Evolutionary conservation across 1,139 yeast species (phyloP).

Genomic region (Wickerhamomyces sp.): DNA sequence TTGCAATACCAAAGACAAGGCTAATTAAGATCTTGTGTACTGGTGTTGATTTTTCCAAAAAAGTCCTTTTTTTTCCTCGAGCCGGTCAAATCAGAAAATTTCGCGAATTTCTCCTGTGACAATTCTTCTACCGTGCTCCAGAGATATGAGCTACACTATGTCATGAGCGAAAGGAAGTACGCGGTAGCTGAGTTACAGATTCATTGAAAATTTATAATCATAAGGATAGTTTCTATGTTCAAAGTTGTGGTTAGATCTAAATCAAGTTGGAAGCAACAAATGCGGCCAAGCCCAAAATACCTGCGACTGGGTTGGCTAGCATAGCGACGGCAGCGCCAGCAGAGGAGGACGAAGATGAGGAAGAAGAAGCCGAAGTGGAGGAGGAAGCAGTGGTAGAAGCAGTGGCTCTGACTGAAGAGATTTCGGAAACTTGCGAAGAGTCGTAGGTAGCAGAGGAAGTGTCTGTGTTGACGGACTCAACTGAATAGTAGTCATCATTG

Average conservation of each 20-base stretch:
- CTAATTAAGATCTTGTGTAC: no score
- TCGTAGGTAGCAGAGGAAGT: constrained; percentile 19
- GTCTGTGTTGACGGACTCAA: constrained; percentile 19
- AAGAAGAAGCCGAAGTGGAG: constrained; percentile 12
- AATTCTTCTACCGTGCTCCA: no score
- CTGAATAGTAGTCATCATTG: constrained; percentile 28
- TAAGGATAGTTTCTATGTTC: no score
- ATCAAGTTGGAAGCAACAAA: constrained; percentile 15
- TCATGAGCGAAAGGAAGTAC: no score
- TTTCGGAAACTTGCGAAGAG: constrained; percentile 11
- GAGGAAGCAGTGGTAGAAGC: constrained; percentile 13
- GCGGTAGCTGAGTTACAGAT: no score
- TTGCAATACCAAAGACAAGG: no score
- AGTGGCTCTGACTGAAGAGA: constrained; percentile 20
- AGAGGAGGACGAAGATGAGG: constrained; percentile 14
- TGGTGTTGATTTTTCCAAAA: no score
- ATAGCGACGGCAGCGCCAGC: constrained; percentile 12
- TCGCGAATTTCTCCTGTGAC: no score
- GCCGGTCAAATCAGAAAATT: no score
- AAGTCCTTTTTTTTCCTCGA: no score
- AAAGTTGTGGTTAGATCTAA: no score
- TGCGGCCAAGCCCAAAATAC: constrained; percentile 17
- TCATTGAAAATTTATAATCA: no score
- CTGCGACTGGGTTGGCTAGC: constrained; percentile 13
- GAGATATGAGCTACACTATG: neutral